phyloP scores from a whole-genome alignment of 192 early-diverging fungal genomes.

The Podochytrium sp. region DNA sequence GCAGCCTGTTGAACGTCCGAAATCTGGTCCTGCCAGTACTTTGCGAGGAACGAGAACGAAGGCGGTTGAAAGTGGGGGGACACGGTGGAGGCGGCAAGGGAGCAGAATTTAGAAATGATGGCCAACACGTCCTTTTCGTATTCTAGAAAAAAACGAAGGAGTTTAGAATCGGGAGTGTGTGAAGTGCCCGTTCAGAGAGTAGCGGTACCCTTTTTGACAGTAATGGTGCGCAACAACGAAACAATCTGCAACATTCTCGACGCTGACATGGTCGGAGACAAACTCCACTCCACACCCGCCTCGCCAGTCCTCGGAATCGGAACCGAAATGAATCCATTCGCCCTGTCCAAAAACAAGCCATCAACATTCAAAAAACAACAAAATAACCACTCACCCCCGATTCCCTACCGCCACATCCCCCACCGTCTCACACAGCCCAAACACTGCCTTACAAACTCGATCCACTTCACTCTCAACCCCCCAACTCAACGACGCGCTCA shows the following conservation, averaged over 20 bases:
- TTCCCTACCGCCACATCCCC: background rate
- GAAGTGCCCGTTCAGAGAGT: too few relatives aligned
- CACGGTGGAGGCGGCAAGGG: slow-evolving; percentile 18
- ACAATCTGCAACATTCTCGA: slow-evolving; percentile 69
- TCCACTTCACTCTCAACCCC: slow-evolving; percentile 59
- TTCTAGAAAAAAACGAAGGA: slow-evolving; percentile 29
- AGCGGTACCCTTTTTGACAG: slow-evolving; percentile 54
- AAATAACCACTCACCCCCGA: slow-evolving; percentile 15
- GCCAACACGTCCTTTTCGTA: slow-evolving; percentile 44
- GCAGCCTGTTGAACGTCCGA: slow-evolving; percentile 71
- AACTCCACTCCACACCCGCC: slow-evolving; percentile 50
- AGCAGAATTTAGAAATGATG: slow-evolving; percentile 49
- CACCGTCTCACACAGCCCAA: slow-evolving; percentile 12
- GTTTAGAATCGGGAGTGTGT: background rate
- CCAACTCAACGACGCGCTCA: slow-evolving; percentile 52
- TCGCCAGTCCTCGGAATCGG: slow-evolving; percentile 48
- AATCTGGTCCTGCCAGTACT: slow-evolving; percentile 84
- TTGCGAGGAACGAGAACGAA: slow-evolving; percentile 73
- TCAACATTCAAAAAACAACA: background rate
- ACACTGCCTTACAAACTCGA: slow-evolving; percentile 32
- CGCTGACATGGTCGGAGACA: slow-evolving; percentile 70
- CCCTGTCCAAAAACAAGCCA: slow-evolving; percentile 39
- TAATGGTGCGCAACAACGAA: slow-evolving; percentile 54
- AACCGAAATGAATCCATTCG: slow-evolving; percentile 70
- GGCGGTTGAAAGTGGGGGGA: slow-evolving; percentile 54